These are phyloP conservation scores for Irpex lacteus DNA, from an alignment of 1,284 basidiomycete genomes.

Conservation along the genomic window DNA sequence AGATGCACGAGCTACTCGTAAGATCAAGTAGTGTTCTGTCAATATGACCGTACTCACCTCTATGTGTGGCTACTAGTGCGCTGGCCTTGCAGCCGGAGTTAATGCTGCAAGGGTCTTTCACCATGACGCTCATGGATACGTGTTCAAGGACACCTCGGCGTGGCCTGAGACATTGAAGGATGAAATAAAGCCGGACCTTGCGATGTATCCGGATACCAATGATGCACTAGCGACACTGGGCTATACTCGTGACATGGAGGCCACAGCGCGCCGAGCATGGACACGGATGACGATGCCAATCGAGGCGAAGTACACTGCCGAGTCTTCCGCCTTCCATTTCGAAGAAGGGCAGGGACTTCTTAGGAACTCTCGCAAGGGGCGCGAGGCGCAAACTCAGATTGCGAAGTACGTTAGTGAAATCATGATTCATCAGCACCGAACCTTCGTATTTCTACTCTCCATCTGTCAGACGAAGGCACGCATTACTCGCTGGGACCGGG, in stretches of 20 bases:
- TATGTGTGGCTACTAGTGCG: background rate
- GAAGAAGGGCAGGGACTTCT: background rate
- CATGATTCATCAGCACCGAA: conserved; percentile 18
- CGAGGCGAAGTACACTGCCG: background rate
- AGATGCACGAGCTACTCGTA: no score
- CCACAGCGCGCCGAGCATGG: conserved; percentile 2
- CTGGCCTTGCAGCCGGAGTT: background rate
- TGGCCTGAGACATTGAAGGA: background rate
- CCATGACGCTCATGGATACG: background rate
- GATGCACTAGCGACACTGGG: background rate
- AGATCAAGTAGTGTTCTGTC: no score
- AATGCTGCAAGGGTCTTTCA: conserved; percentile 21
- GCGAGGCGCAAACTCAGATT: conserved; percentile 10
- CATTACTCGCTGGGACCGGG: conserved; percentile 20
- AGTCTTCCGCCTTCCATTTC: conserved; percentile 2
- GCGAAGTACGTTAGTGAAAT: conserved; percentile 10
- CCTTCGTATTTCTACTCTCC: conserved; percentile 15
- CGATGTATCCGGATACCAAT: background rate
- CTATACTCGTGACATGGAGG: background rate
- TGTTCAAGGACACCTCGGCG: background rate
- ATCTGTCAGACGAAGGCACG: conserved; percentile 9
- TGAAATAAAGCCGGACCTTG: background rate
- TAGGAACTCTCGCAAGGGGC: background rate
- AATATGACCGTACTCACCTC: background rate
- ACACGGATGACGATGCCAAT: conserved; percentile 2